Percentiles rank a stretch among this genome's conserved stretches.
These are phyloP conservation scores for Jackrogersella minutella DNA, from an alignment of 495 filamentous ascomycete species.

Conservation along the genomic window DNA sequence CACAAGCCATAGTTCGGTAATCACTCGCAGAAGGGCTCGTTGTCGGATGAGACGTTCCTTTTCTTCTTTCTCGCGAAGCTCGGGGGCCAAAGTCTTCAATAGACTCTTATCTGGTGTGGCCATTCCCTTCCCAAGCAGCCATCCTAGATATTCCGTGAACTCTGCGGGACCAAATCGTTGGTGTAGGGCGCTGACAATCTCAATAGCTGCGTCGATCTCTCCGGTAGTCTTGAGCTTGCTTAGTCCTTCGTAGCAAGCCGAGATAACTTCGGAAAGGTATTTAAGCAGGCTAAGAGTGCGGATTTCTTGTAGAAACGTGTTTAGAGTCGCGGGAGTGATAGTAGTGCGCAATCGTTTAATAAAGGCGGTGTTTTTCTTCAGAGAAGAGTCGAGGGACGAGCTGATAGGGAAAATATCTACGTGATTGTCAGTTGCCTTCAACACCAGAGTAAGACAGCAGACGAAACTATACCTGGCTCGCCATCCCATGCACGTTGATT, in stretches of 20 bases:
- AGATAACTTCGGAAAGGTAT: constrained; percentile 97
- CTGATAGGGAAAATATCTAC: constrained; percentile 81
- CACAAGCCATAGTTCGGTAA: constrained; percentile 96
- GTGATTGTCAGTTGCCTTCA: constrained; percentile 36
- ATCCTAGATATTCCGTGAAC: constrained; percentile 91
- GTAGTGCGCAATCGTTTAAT: constrained; percentile 96
- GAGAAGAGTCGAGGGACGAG: constrained; percentile 87
- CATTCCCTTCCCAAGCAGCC: constrained; percentile 90
- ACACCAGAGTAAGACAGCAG: constrained; percentile 2
- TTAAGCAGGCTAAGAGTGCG: constrained; percentile 93
- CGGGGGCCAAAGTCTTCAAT: constrained; percentile 78
- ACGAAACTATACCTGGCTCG: constrained; percentile 70
- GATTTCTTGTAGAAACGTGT: constrained; percentile 90
- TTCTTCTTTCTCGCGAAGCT: constrained; percentile 92
- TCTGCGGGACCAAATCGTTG: constrained; percentile 92
- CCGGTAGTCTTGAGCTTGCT: constrained; percentile 88
- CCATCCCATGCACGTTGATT: constrained; percentile 90
- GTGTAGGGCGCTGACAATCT: constrained; percentile 92
- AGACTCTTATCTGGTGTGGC: constrained; percentile 89
- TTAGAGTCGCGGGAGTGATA: constrained; percentile 76
- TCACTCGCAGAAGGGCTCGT: constrained; percentile 83
- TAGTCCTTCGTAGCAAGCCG: constrained; percentile 96
- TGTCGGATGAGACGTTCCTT: constrained; percentile 91
- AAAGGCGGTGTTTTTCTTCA: constrained; percentile 99
- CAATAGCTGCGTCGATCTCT: constrained; percentile 90